These are phyloP conservation scores for Barnettozyma vustinii DNA, from an alignment of 805 yeast species.

Conservation along the genomic window DNA sequence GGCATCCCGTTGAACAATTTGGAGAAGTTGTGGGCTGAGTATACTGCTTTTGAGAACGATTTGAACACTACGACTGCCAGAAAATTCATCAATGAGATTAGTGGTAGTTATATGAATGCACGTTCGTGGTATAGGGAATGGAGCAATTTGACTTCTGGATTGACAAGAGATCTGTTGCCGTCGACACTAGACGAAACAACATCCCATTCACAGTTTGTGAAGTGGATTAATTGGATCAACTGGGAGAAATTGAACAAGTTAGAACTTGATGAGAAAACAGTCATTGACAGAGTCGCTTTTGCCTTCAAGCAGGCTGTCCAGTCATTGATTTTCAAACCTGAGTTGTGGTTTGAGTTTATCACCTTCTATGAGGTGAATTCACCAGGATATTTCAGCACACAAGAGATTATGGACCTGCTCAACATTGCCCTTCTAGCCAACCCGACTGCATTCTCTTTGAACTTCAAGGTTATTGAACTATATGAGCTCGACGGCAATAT, in stretches of 20 bases:
- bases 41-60: constrained; percentile 79
- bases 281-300: constrained; percentile 56
- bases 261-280: constrained; percentile 44
- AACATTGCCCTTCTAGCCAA: constrained; percentile 54
- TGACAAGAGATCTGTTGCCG: constrained; percentile 33
- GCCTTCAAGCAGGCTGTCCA: constrained; percentile 69
- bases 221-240: constrained; percentile 71
- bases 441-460: constrained; percentile 63
- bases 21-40: constrained; percentile 76
- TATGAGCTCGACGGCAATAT: constrained; percentile 54
- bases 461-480: constrained; percentile 62
- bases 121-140: constrained; percentile 72
- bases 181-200: constrained; percentile 20
- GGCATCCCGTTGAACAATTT: constrained; percentile 71
- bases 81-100: constrained; percentile 75
- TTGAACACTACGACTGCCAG: constrained; percentile 72
- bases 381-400: constrained; percentile 11
- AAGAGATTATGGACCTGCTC: constrained; percentile 37
- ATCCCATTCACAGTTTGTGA: constrained; percentile 34
- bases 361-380: constrained; percentile 28
- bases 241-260: constrained; percentile 76
- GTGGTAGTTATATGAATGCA: constrained; percentile 83
- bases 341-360: constrained; percentile 67
- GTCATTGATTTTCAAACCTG: constrained; percentile 58
- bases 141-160: constrained; percentile 47